Evolutionary conservation across 2,329 filamentous ascomycete species (phyloP), one percentile per base, ranked within the genome.

Genomic region (Diaporthe sp.): DNA sequence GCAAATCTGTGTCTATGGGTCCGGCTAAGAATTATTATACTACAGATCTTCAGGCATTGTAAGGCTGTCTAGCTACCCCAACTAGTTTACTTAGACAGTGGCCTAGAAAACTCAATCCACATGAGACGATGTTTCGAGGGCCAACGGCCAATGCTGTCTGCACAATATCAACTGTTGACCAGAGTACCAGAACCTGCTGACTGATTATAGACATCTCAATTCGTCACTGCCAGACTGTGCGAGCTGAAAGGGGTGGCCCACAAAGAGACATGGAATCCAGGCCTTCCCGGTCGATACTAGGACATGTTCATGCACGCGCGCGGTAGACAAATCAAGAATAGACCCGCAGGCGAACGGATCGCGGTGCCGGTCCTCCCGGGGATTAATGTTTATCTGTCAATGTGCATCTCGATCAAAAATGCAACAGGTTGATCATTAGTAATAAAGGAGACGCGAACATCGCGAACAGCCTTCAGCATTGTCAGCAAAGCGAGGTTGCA

Each of bases 271-370:
- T 17, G 57, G 35, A 17, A 19, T 28, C 35, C 35, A 19, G 35
- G 35, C n/a, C 4, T 35, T 50, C 61, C 61, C 42, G 25, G 61
- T 67, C 61, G 17, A 50, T 67, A 67, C 61, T 52, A 67, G 61
- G 61, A 67, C 45, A n/a, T 38, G 30, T 67, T 52, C 30, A 67
- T 67, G 61, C 61, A 15, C 22, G 45, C 61, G 61, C 61, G 61
- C 61, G 61, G 61, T 30, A 52, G 61, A 52, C 61, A 30, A 35
- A 67, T 67, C 22, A 17, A 38, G 61, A 67, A 67, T 17, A 38
- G 61, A 67, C 61, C 61, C 61, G 30, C 61, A 52, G 22, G 45
- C 22, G 17, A 35, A 25, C 30, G 61, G 61, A 38, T 25, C 7
- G 22, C 30, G 6, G 28, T 52, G 45, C 45, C 61, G 61, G 45